These are phyloP conservation scores for Colletotrichum lini DNA, from an alignment of 2,329 filamentous ascomycete species.

Conservation along the genomic window DNA sequence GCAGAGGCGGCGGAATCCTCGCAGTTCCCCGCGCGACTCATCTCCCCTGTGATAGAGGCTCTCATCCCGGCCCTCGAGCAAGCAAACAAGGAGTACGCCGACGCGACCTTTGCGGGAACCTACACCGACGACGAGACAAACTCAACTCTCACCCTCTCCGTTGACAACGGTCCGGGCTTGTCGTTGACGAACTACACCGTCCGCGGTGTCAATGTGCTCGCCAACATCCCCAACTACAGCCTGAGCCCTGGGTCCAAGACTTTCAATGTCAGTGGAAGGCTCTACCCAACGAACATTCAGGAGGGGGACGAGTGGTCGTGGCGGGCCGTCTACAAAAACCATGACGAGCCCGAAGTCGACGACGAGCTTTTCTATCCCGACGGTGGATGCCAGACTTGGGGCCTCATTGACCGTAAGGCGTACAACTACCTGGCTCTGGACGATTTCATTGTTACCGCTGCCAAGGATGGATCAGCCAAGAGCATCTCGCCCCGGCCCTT, in stretches of 20 bases:
- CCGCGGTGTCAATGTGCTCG: slow-evolving; percentile 58
- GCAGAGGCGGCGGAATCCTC: slow-evolving; percentile 45
- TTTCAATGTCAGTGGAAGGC: slow-evolving; percentile 23
- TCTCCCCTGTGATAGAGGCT: slow-evolving; percentile 49
- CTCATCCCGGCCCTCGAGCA: slow-evolving; percentile 60
- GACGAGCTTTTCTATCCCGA: slow-evolving; percentile 48
- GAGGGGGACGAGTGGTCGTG: slow-evolving; percentile 47
- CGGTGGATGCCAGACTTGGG: slow-evolving; percentile 52
- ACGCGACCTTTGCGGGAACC: slow-evolving; percentile 52
- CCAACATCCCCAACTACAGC: slow-evolving; percentile 51
- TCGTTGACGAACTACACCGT: slow-evolving; percentile 56
- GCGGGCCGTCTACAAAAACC: slow-evolving; percentile 52
- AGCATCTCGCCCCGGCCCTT: slow-evolving; percentile 31
- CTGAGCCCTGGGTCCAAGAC: slow-evolving; percentile 1
- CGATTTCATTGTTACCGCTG: slow-evolving; percentile 48
- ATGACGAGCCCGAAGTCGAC: slow-evolving; percentile 43
- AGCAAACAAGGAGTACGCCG: slow-evolving; percentile 57
- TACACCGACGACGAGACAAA: slow-evolving; percentile 57
- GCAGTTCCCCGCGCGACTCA: slow-evolving; percentile 43
- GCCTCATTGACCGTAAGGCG: slow-evolving; percentile 50
- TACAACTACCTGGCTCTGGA: slow-evolving; percentile 52
- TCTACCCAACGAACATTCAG: slow-evolving; percentile 33
- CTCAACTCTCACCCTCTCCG: slow-evolving; percentile 56
- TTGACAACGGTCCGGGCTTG: slow-evolving; percentile 58
- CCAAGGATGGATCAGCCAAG: slow-evolving; percentile 9